Conservation (phyloP, 1,284 basidiomycete genomes). For the Microbotryomycetes sp. region DNA sequence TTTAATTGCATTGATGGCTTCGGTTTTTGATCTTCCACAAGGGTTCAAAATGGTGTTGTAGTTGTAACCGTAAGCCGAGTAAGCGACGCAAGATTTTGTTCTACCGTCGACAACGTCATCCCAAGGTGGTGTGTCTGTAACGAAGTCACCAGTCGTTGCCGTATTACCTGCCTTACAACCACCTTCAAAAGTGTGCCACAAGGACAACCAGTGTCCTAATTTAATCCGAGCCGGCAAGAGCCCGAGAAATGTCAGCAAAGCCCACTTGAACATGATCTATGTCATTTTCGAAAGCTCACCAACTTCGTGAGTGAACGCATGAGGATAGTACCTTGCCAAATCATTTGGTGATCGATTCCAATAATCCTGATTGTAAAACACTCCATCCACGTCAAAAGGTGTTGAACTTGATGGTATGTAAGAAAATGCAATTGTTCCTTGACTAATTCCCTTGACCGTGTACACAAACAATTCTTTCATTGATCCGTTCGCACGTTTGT, state of each 20-base stretch:
- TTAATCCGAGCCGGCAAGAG: background rate
- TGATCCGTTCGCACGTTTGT: background rate
- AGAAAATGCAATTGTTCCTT: background rate
- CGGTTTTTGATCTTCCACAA: background rate
- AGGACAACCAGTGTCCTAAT: background rate
- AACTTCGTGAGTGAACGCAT: background rate
- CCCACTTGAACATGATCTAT: too few relatives aligned
- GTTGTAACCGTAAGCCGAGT: background rate
- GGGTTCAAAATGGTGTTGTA: background rate
- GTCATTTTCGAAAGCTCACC: too few relatives aligned
- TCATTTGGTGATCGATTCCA: background rate
- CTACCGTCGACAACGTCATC: background rate
- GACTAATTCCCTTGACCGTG: background rate
- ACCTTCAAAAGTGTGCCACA: conserved; percentile 2
- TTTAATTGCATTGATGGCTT: background rate
- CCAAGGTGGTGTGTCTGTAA: background rate
- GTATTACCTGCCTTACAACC: background rate
- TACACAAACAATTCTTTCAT: background rate
- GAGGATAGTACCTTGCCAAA: background rate
- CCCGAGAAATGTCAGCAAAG: too few relatives aligned
- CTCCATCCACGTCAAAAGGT: background rate
- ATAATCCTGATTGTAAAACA: background rate
- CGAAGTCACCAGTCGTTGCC: background rate
- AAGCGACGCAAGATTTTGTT: background rate
- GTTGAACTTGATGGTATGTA: background rate